phyloP scores from a whole-genome alignment of 2,329 filamentous ascomycete species.

The Biscogniauxia marginata region DNA sequence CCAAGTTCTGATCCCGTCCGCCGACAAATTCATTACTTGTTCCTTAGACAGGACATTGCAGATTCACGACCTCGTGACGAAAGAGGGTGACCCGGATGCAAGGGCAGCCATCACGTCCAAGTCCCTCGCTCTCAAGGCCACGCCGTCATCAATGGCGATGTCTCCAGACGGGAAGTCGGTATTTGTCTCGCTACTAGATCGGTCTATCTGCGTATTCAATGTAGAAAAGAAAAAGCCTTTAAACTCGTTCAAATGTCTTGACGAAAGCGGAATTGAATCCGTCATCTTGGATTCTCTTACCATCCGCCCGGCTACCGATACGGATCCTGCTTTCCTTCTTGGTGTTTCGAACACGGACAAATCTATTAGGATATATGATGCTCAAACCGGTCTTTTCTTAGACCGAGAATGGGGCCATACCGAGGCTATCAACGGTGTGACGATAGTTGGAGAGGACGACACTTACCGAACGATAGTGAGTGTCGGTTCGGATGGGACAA shows the following conservation, averaged over 20 bases:
- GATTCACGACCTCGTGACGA: conserved; percentile 73
- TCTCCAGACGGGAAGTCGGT: conserved; percentile 59
- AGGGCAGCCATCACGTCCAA: conserved; percentile 75
- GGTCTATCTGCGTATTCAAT: conserved; percentile 60
- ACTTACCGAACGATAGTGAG: conserved; percentile 63
- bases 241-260: conserved; percentile 77
- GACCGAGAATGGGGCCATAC: conserved; percentile 94
- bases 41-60: conserved; percentile 87
- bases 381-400: conserved; percentile 71
- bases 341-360: conserved; percentile 96
- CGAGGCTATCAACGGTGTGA: conserved; percentile 84
- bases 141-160: conserved; percentile 80
- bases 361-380: conserved; percentile 86
- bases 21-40: conserved; percentile 77
- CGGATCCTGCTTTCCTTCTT: conserved; percentile 65
- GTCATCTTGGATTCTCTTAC: conserved; percentile 80
- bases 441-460: conserved; percentile 63
- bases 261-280: conserved; percentile 76
- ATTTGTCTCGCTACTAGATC: conserved; percentile 60
- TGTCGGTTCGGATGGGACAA: conserved; percentile 75
- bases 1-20: conserved; percentile 69
- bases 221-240: conserved; percentile 67
- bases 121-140: conserved; percentile 79
- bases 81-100: conserved; percentile 61
- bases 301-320: conserved; percentile 55